Evolutionary conservation across 352 stramenopile species (phyloP).

Genomic region (Aphanomyces stellatus): DNA sequence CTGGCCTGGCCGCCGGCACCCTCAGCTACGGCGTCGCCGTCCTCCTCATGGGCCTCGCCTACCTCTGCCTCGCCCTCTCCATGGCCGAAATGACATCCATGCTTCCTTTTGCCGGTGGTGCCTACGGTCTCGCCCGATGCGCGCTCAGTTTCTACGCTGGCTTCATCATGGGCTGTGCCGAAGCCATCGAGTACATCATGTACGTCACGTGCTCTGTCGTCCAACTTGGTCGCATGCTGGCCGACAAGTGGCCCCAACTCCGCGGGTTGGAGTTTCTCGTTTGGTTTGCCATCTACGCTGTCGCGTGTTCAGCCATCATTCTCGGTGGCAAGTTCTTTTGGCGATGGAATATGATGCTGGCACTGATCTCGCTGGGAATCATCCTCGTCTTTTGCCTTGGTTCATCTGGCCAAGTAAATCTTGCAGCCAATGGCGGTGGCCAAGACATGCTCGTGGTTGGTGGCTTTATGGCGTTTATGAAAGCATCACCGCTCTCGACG

Average conservation of each 20-base stretch:
- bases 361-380: conserved; percentile 16
- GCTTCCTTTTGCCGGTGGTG: conserved; percentile 29
- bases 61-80: conserved; percentile 29
- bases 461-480: conserved; percentile 19
- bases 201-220: conserved; percentile 31
- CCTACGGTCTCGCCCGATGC: conserved; percentile 30
- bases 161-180: conserved; percentile 30
- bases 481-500: conserved; percentile 19
- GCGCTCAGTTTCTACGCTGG: conserved; percentile 31
- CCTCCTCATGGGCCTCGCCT: conserved; percentile 25
- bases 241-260: not conserved
- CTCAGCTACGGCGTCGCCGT: conserved; percentile 28
- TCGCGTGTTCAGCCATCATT: not conserved
- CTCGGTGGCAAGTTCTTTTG: conserved; percentile 7
- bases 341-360: conserved; percentile 18
- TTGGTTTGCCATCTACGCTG: conserved; percentile 6
- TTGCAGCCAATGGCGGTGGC: not conserved
- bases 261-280: not conserved
- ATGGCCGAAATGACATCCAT: conserved; percentile 28
- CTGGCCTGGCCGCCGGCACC: conserved; percentile 25
- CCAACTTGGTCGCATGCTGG: conserved; percentile 22
- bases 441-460: not conserved
- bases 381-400: conserved; percentile 22
- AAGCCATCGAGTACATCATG: conserved; percentile 35
- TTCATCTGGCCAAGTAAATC: conserved; percentile 5